Base-by-base conservation (phyloP, 2,329 filamentous ascomycete species). In the Apiospora aurea region DNA sequence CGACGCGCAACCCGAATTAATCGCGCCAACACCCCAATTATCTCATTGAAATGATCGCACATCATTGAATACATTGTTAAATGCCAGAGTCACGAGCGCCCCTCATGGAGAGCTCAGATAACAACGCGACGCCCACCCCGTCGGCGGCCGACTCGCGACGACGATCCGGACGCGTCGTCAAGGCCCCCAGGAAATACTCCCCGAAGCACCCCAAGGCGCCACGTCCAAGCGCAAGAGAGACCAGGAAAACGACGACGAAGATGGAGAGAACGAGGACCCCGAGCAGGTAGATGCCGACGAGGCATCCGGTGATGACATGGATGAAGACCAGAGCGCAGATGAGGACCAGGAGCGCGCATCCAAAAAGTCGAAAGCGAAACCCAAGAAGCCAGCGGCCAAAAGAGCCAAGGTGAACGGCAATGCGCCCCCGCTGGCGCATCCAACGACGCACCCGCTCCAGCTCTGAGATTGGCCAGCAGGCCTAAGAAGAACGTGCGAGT, bases 101-200 rank as follows among this genome's bases (percentile, higher is more conserved):
- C 76, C 85, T 86, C 77, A 87, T 87, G 85, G 84, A 87, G 79
- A 86, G 80, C 75, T 85, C 87, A 82, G 87, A 89, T 77, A 87
- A 85, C 78, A 88, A 87, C 83, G 85, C 86, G 80, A 87, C 84
- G 78, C 83, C 84, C 75, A 87, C 87, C 69, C 85, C 87, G 71
- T 83, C 84, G 73, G 84, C 86, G 74, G 82, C 84, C 73, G 84
- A 85, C 78, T 85, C 86, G 82, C 87, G 88, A 86, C 91, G 91
- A 81, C 89, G 90, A 75, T 93, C 91, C 49, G 89, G 90, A 89
- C 90, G 90, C 89, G 90, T 90, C 84, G 86, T 89, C 74, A 88
- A 85, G 78, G 85, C 84, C 47, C 89, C 90, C 66, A 81, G 87
- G 78, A 91, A 91, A 80, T 92, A 90, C 81, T 84, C 84, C 72